A percentile compares a stretch with the other conserved stretches of the same genome.
Conservation (phyloP, 139 green algal genomes). For the Raphidocelis subcapitata region DNA sequence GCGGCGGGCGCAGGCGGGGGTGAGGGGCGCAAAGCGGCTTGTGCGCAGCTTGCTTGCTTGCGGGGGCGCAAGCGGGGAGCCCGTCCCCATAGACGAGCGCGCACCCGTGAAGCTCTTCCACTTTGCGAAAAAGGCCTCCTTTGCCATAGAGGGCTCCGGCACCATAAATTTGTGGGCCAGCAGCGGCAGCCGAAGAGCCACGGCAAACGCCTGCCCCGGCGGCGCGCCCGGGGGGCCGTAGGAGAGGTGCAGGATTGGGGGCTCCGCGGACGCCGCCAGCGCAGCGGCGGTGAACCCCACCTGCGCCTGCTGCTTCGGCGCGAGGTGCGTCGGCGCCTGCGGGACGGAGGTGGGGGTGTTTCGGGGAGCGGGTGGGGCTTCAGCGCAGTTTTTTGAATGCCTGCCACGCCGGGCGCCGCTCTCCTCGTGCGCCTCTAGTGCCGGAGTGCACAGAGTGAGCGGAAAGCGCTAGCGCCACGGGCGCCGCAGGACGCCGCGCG, state of each 20-base stretch:
- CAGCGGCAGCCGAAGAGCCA: slow-evolving; percentile 64
- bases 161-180: slow-evolving; percentile 70
- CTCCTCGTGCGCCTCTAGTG: no score
- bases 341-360: no score
- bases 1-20: no score
- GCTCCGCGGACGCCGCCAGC: not conserved
- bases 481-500: no score
- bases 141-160: slow-evolving; percentile 53
- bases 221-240: slow-evolving; percentile 36
- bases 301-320: slow-evolving; percentile 57
- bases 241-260: slow-evolving; percentile 53
- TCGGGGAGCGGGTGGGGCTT: not conserved
- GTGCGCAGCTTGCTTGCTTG: no score
- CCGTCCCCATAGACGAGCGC: no score
- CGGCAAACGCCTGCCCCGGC: slow-evolving; percentile 25
- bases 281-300: not conserved
- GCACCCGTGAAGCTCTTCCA: slow-evolving; percentile 64
- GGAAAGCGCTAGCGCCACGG: not conserved
- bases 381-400: not conserved
- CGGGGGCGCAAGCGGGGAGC: no score
- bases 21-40: no score
- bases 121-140: slow-evolving; percentile 73
- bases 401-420: no score
- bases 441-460: not conserved
- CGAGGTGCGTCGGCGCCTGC: slow-evolving; percentile 27